Evolutionary conservation across 495 filamentous ascomycete species (phyloP), one percentile per base, ranked within the genome.

Genomic region (Amphirosellinia nigrospora): DNA sequence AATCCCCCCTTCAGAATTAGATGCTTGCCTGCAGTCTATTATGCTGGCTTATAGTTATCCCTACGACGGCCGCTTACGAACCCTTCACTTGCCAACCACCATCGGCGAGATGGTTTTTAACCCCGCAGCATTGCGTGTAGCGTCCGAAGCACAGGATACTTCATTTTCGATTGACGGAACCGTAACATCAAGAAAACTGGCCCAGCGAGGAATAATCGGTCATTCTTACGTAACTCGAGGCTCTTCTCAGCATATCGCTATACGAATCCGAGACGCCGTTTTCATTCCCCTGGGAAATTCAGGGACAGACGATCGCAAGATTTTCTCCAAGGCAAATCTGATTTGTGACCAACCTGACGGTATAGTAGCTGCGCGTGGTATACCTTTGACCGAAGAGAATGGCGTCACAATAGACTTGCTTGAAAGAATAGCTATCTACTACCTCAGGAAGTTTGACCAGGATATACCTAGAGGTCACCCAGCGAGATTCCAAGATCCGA

Each of bases 21-120:
- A 86, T 72, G 73, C 67, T 8, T 81, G 79, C 1, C 74, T 86
- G 19, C 83, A 85, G 50, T 74, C 80, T 1, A 73, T 81, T n/a
- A 76, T 85, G 65, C 59, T 81, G 0, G 82, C 83, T 0, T 82
- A 78, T 66, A 78, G 71, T 28, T 80, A 71, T 60, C 79, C 79
- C 39, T 69, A 71, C 21, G 82, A 84, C 65, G 75, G 71, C 8
- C 26, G 64, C 5, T 71, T 83, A 4, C 72, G 74, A 59, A 58
- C 70, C 7, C 30, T 79, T 6, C 73, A 75, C 66, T 48, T 80
- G 0, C 81, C 82, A 13, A 78, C 75, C 1, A 34, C 43, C 19
- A 79, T 84, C 36, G 53, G 64, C 7, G 52, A 59, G 10, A 74
- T 79, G 32, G 68, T 61, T 2, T 64, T 80, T 63, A 79, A 82